These are phyloP conservation scores for Plasmodium sp. DNA, from an alignment of 169 alveolate species.

Conservation along the genomic window DNA sequence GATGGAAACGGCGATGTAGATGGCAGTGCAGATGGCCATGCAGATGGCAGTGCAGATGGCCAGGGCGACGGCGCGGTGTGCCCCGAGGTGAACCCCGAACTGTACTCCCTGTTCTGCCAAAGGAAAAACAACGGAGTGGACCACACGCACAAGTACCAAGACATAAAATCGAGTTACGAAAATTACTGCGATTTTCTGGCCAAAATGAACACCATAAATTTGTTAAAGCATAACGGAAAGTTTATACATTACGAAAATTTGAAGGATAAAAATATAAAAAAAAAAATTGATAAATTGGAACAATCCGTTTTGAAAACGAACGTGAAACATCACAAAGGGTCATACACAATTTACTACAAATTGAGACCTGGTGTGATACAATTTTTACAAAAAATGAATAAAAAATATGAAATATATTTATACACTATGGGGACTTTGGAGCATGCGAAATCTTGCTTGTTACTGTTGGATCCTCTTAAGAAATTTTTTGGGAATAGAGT, in stretches of 20 bases:
- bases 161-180: constrained; percentile 73
- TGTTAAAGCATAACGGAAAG: constrained; percentile 70
- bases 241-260: constrained; percentile 76
- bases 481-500: constrained; percentile 77
- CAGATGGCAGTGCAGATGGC: background rate
- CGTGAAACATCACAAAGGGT: constrained; percentile 76
- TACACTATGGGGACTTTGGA: constrained; percentile 89
- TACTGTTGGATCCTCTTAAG: constrained; percentile 84
- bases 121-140: constrained; percentile 6
- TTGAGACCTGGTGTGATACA: constrained; percentile 89
- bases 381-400: constrained; percentile 77
- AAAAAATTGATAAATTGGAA: constrained; percentile 73
- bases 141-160: constrained; percentile 21
- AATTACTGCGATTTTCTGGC: constrained; percentile 72
- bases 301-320: constrained; percentile 71
- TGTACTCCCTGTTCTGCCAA: constrained; percentile 1
- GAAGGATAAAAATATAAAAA: constrained; percentile 21
- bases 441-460: constrained; percentile 86
- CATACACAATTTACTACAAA: constrained; percentile 77
- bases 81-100: constrained; percentile 11
- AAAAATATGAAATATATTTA: constrained; percentile 82
- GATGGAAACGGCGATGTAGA: background rate
- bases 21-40: background rate
- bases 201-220: constrained; percentile 40
- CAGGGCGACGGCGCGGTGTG: background rate